Conservation (phyloP, 257 asterid species). For the Plantago major region DNA sequence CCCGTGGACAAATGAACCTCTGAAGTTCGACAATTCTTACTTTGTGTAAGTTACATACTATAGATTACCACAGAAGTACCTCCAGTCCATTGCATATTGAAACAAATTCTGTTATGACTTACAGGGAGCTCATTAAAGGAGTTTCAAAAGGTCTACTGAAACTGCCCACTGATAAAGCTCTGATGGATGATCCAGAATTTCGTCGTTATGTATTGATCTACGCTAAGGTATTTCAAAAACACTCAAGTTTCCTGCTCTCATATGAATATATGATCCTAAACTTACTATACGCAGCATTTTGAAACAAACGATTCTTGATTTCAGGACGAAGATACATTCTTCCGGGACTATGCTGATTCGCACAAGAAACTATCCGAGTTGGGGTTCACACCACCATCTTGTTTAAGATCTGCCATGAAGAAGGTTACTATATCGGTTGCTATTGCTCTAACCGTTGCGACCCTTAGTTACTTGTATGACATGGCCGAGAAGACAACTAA, state of each 20-base stretch:
- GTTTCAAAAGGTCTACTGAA: conserved; percentile 64
- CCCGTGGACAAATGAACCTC: conserved; percentile 84
- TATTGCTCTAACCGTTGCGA: conserved; percentile 46
- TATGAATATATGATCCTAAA: too few relatives aligned
- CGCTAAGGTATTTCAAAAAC: conserved; percentile 45
- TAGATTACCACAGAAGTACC: not conserved
- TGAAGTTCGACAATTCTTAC: conserved; percentile 79
- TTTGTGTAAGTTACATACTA: conserved; percentile 52
- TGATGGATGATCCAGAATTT: conserved; percentile 64
- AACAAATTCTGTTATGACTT: conserved; percentile 15
- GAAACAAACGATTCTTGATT: not conserved
- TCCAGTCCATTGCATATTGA: not conserved
- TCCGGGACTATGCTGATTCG: conserved; percentile 72
- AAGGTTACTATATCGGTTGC: conserved; percentile 36
- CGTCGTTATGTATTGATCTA: conserved; percentile 48
- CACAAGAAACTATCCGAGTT: conserved; percentile 92
- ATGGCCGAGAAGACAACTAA: conserved; percentile 19
- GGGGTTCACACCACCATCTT: conserved; percentile 50
- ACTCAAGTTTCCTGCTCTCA: not conserved
- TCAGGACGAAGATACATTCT: conserved; percentile 87
- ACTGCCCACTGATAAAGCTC: conserved; percentile 71
- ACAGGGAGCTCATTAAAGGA: conserved; percentile 69
- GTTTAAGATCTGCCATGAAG: conserved; percentile 22
- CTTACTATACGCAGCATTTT: too few relatives aligned
- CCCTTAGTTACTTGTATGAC: conserved; percentile 49